Evolutionary conservation across 2,329 filamentous ascomycete species (phyloP), one percentile per base, ranked within the genome.

Genomic region (Thermothelomyces thermophilus): DNA sequence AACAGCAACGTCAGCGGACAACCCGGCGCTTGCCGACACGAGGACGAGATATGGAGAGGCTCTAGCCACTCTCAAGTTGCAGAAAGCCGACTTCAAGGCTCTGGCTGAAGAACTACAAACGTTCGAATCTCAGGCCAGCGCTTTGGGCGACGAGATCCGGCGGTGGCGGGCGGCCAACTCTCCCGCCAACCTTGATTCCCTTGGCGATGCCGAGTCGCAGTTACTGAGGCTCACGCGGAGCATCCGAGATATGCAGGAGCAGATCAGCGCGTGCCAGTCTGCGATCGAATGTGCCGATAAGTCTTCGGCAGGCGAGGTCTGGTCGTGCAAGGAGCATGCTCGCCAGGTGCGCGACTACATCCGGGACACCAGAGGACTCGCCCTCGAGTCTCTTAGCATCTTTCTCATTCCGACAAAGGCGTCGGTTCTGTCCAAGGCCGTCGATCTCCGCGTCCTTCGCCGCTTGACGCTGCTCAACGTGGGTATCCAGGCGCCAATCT

Each of bases 391-490:
- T 1, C 68, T 86, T 16, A 71, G 71, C 48, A 70, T 84, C 22
- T 71, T 82, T 57, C 70, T 82, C 28, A 73, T 86, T 30, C 82
- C 82, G 0, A 70, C 82, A 57, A 81, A 77, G 61, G 70, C 80
- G 2, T 76, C 75, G 0, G 72, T 83, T 0, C 60, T 86, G 8
- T 73, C 70, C 16, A 70, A 72, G 24, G 76, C 77, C 0, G 66
- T 85, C 31, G 79, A 85, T 56, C 58, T 85, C 3, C 68, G 68
- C n/a, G 68, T 69, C 3, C 67, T 86, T n/a, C 74, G 68, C 55
- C 72, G 71, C 41, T 67, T 86, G 16, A 81, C 79, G 1, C 68
- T 86, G 20, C 72, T 86, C 40, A 83, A 82, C 54, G 80, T 84
- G 16, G 82, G 82, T 1, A 69, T 75, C 5, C 82, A 86, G 61